These are phyloP conservation scores for Xylogone sp. DNA, from an alignment of 2,329 filamentous ascomycete species.

Conservation along the genomic window DNA sequence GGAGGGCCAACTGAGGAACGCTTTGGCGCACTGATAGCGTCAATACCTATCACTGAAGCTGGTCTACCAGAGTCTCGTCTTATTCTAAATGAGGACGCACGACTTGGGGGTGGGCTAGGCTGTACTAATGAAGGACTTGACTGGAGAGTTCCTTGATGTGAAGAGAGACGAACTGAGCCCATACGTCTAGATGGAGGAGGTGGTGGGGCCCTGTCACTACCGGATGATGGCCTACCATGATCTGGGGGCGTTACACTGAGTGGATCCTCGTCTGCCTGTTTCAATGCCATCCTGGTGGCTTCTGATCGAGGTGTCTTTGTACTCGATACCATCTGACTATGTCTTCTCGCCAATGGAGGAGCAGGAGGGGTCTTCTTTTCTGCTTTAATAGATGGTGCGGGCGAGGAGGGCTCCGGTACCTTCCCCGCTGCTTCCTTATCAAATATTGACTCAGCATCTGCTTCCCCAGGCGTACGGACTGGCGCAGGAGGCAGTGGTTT, in stretches of 20 bases:
- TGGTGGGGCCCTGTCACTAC: conserved; percentile 22
- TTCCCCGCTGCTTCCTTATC: conserved; percentile 52
- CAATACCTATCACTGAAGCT: conserved; percentile 21
- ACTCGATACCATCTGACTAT: conserved; percentile 25
- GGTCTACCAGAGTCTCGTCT: conserved; percentile 14
- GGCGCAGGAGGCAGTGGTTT: conserved; percentile 60
- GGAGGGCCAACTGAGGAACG: conserved; percentile 21
- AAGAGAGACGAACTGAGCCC: conserved; percentile 17
- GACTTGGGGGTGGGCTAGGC: conserved; percentile 38
- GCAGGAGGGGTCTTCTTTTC: conserved; percentile 32
- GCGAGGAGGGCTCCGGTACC: conserved; percentile 39
- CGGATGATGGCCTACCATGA: conserved; percentile 11
- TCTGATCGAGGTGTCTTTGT: conserved; percentile 20
- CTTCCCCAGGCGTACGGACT: conserved; percentile 38
- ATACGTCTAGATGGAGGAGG: conserved; percentile 28
- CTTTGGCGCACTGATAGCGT: conserved; percentile 18
- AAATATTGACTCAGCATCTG: conserved; percentile 43
- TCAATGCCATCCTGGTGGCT: conserved; percentile 20
- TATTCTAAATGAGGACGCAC: conserved; percentile 20
- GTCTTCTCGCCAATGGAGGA: conserved; percentile 32
- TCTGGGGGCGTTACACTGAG: conserved; percentile 9
- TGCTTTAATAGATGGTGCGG: conserved; percentile 25
- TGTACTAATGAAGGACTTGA: conserved; percentile 26
- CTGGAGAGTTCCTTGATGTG: conserved; percentile 13
- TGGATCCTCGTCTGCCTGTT: conserved; percentile 23